Base-by-base conservation (phyloP, 164 flowering plant genomes). In the Nelumbo lutea region DNA sequence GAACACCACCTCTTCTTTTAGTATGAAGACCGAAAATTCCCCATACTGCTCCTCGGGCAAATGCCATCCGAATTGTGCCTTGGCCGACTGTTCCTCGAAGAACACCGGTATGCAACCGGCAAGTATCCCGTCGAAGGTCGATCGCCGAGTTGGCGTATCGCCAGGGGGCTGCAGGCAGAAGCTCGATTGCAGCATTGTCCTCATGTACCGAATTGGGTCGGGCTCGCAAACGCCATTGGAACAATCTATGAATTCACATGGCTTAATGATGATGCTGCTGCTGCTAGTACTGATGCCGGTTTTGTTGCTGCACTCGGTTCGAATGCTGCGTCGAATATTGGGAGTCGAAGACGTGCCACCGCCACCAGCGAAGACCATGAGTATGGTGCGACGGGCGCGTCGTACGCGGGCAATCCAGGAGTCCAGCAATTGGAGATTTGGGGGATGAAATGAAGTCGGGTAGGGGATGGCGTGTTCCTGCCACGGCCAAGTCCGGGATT, bases 81-180 rank as follows among this genome's bases (percentile, higher is more conserved):
- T 87, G 0, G 98, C 97, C 1, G 95, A 83, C 14, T 62, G 71
- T 6, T 93, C 97, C 79, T 96, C 98, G 47, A 96, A 96, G 86
- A 96, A 96, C 14, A 96, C 99, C 2, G 99, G 99, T 7, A 96
- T 88, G 64, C 99, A 96, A 1, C 98, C 99, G 0, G 97, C 97
- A 2, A 90, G 52, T 6, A 96, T 80, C 39, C 81, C 84, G 60
- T 96, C 97, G 44, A 96, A 96, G 0, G 98, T 90, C 1, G 99
- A 87, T 51, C 97, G 58, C 71, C 98, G 69, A 0, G 98, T 86
- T 4, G 98, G 99, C 0, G 95, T 96, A 53, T 96, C 99, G 14
- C 99, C 98, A 0, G 98, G 98, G 1, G 99, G 99, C 77, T 96
- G 98, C 77, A 96, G 73, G 73, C 99, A 96, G 73, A 96, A 96